These are phyloP conservation scores for Trichoderma brevicompactum DNA, from an alignment of 2,329 filamentous ascomycete genomes.

Conservation along the genomic window DNA sequence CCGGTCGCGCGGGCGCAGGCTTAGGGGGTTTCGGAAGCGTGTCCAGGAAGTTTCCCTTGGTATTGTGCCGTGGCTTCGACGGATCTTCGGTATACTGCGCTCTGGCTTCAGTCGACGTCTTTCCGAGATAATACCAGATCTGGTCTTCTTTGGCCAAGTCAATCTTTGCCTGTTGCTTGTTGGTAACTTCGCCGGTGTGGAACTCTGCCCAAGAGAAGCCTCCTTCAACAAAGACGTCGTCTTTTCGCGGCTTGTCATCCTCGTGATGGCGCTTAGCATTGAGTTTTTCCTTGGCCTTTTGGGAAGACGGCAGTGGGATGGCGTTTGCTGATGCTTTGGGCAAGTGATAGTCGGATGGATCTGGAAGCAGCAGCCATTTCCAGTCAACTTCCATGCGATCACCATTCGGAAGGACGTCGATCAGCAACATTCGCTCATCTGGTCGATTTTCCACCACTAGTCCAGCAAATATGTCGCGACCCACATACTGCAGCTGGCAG, in stretches of 20 bases:
- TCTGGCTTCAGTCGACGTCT: conserved; percentile 84
- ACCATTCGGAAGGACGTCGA: conserved; percentile 83
- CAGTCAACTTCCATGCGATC: conserved; percentile 79
- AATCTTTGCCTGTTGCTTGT: conserved; percentile 67
- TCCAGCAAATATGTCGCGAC: conserved; percentile 88
- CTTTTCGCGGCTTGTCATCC: conserved; percentile 66
- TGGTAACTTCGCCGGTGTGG: conserved; percentile 62
- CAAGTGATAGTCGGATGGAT: conserved; percentile 70
- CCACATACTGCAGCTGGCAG: conserved; percentile 83
- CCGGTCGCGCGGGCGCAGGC: conserved; percentile 39
- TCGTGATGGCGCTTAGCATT: conserved; percentile 65
- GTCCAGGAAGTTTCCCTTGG: conserved; percentile 73
- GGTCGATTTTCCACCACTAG: conserved; percentile 81
- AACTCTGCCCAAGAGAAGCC: conserved; percentile 80
- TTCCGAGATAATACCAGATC: conserved; percentile 87
- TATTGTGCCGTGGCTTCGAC: conserved; percentile 61
- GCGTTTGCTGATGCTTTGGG: conserved; percentile 76
- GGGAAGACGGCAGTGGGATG: conserved; percentile 68
- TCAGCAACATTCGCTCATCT: conserved; percentile 74
- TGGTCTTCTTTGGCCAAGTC: conserved; percentile 74
- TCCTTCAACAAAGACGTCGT: conserved; percentile 65
- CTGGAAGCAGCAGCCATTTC: conserved; percentile 79
- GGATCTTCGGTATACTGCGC: conserved; percentile 88
- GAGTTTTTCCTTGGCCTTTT: conserved; percentile 67
- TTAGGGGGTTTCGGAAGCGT: conserved; percentile 62